Conservation (phyloP, 2,329 filamentous ascomycete species). For the Cladophialophora carrionii region DNA sequence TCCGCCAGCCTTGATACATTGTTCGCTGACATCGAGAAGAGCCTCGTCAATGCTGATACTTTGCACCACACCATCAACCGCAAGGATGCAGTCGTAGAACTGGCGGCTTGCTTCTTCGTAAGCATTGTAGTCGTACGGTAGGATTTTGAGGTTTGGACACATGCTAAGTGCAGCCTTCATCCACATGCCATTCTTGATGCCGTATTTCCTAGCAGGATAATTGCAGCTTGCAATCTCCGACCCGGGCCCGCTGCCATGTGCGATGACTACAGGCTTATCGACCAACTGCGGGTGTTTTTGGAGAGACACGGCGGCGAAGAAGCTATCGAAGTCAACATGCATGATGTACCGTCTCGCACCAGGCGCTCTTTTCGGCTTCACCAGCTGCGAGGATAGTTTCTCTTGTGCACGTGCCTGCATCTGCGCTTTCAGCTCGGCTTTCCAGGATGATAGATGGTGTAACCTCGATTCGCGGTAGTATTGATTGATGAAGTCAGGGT, state of each 20-base stretch:
- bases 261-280: constrained; percentile 83
- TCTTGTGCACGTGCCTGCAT: constrained; percentile 80
- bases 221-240: constrained; percentile 99
- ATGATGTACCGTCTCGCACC: constrained; percentile 79
- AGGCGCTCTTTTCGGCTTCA: constrained; percentile 58
- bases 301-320: constrained; percentile 91
- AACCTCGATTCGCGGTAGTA: constrained; percentile 94
- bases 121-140: constrained; percentile 94
- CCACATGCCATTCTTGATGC: constrained; percentile 99
- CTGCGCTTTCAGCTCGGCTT: constrained; percentile 86
- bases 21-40: constrained; percentile 76
- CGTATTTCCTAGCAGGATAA: constrained; percentile 82
- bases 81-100: constrained; percentile 85
- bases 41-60: constrained; percentile 98
- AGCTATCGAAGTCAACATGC: constrained; percentile 97
- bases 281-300: constrained; percentile 74
- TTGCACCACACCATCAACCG: constrained; percentile 80
- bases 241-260: constrained; percentile 79
- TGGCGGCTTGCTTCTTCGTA: constrained; percentile 88
- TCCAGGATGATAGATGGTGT: constrained; percentile 96
- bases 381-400: constrained; percentile 56
- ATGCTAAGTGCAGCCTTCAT: constrained; percentile 86
- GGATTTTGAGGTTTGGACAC: constrained; percentile 80
- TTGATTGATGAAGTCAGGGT: constrained; percentile 90
- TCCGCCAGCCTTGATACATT: constrained; percentile 67